Evolutionary conservation across 139 green algal species (phyloP).

Genomic region (Spirogloea muscicola): DNA sequence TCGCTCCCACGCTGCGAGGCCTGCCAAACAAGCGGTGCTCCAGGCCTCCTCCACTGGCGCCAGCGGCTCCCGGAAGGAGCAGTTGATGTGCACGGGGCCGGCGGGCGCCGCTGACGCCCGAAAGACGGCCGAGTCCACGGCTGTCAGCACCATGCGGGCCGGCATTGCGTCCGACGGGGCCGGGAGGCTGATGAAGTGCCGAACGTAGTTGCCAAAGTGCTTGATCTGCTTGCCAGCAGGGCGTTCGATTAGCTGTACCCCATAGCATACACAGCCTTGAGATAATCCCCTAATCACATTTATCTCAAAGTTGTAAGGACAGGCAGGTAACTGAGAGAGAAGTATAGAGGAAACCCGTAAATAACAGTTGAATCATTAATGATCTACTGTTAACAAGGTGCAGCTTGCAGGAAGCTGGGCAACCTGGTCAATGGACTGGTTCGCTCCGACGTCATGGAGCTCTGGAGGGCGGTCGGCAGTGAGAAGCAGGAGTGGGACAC

Average conservation of each 20-base stretch:
- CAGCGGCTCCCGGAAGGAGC: slow-evolving; percentile 90
- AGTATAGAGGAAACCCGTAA: too few relatives aligned
- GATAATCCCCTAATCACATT: too few relatives aligned
- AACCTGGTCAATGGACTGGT: slow-evolving; percentile 67
- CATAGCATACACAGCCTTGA: too few relatives aligned
- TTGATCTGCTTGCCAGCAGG: too few relatives aligned
- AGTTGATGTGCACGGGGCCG: slow-evolving; percentile 94
- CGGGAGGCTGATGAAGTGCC: slow-evolving; percentile 75
- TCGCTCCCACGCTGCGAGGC: too few relatives aligned
- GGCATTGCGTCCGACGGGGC: slow-evolving; percentile 58
- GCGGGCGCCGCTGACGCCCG: slow-evolving; percentile 26
- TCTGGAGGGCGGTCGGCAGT: slow-evolving; percentile 89
- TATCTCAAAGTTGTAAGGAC: too few relatives aligned
- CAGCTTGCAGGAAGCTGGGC: too few relatives aligned
- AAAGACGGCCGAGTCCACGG: slow-evolving; percentile 63
- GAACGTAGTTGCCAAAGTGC: slow-evolving; percentile 84
- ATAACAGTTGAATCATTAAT: too few relatives aligned
- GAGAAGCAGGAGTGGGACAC: slow-evolving; percentile 85
- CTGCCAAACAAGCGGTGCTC: neutral
- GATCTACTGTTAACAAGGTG: neutral
- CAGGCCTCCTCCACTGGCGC: slow-evolving; percentile 57
- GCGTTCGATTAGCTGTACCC: too few relatives aligned
- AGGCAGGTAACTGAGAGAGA: too few relatives aligned
- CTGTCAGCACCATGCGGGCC: slow-evolving; percentile 64
- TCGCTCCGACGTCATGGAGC: slow-evolving; percentile 84